Conservation (phyloP, 2,329 filamentous ascomycete species). For the Remersonia thermophila region DNA sequence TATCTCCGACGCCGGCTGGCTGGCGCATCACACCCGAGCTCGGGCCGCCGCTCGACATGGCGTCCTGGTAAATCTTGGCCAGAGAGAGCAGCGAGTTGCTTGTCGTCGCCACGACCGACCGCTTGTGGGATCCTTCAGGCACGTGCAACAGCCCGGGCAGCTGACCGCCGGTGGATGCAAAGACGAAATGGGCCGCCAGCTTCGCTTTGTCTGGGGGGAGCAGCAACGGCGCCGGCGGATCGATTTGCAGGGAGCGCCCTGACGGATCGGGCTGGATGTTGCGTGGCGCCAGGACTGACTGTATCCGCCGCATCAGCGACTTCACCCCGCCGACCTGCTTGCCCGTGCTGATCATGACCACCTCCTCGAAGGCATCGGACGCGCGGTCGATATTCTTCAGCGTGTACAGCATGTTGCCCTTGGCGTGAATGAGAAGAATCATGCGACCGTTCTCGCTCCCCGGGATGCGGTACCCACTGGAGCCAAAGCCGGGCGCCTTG, state of each 20-base stretch:
- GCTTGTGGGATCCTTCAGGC: slow-evolving; percentile 56
- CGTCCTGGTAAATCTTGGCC: slow-evolving; percentile 95
- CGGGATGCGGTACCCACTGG: slow-evolving; percentile 74
- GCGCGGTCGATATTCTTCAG: slow-evolving; percentile 71
- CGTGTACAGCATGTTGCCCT: slow-evolving; percentile 95
- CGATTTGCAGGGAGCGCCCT: slow-evolving; percentile 6
- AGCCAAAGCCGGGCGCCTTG: slow-evolving; percentile 47
- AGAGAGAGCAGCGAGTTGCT: slow-evolving; percentile 91
- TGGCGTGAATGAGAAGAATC: slow-evolving; percentile 86
- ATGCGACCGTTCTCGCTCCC: slow-evolving; percentile 85
- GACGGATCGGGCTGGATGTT: slow-evolving; percentile 19
- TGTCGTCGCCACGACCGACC: slow-evolving; percentile 78
- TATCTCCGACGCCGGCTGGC: slow-evolving; percentile 74
- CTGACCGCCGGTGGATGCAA: slow-evolving; percentile 55
- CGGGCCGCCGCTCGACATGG: slow-evolving; percentile 63
- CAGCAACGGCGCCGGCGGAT: slow-evolving; percentile 52
- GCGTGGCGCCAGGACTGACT: slow-evolving; percentile 50
- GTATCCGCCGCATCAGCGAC: slow-evolving; percentile 66
- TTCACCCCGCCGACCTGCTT: slow-evolving; percentile 57
- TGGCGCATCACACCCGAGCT: slow-evolving; percentile 44
- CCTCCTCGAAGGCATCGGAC: slow-evolving; percentile 85
- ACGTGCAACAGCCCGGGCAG: slow-evolving; percentile 70
- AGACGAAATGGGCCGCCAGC: slow-evolving; percentile 71
- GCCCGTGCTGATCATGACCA: slow-evolving; percentile 77
- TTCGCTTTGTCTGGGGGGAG: slow-evolving; percentile 74